phyloP scores from a whole-genome alignment of 2,329 filamentous ascomycete species.

The Sclerotinia glacialis region DNA sequence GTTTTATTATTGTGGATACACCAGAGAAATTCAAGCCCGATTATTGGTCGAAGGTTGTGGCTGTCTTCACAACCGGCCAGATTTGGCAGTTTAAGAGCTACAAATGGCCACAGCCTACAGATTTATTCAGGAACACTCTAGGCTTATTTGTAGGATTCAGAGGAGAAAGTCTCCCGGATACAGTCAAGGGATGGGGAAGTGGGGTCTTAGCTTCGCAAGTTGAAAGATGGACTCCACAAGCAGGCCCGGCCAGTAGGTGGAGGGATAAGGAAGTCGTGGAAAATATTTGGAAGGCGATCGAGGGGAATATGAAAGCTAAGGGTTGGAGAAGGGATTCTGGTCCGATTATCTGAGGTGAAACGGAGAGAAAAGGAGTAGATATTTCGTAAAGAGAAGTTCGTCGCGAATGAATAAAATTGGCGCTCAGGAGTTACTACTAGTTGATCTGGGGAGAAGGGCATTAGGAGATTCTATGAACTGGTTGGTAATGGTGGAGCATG shows the following conservation, averaged over 20 bases:
- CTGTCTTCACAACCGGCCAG: conserved; percentile 96
- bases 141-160: conserved; percentile 91
- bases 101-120: conserved; percentile 86
- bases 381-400: conserved; percentile 6
- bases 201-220: conserved; percentile 75
- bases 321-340: conserved; percentile 77
- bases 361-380: background rate
- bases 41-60: conserved; percentile 94
- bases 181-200: conserved; percentile 80
- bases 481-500: conserved; percentile 6
- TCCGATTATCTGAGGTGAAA: conserved; percentile 40
- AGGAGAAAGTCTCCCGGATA: conserved; percentile 74
- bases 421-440: conserved; percentile 18
- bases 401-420: conserved; percentile 12
- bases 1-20: conserved; percentile 93
- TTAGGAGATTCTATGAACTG: background rate
- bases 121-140: conserved; percentile 84
- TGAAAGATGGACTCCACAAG: conserved; percentile 73
- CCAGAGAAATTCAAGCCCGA: conserved; percentile 96
- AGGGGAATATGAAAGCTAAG: conserved; percentile 79
- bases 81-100: conserved; percentile 99
- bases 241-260: conserved; percentile 55
- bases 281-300: conserved; percentile 85
- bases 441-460: conserved; percentile 7
- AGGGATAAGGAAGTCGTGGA: conserved; percentile 91